Percentiles rank a stretch among this genome's conserved stretches.
Conservation (phyloP, 225 moss, liverwort and hornwort genomes). For the Polytrichum formosum region DNA sequence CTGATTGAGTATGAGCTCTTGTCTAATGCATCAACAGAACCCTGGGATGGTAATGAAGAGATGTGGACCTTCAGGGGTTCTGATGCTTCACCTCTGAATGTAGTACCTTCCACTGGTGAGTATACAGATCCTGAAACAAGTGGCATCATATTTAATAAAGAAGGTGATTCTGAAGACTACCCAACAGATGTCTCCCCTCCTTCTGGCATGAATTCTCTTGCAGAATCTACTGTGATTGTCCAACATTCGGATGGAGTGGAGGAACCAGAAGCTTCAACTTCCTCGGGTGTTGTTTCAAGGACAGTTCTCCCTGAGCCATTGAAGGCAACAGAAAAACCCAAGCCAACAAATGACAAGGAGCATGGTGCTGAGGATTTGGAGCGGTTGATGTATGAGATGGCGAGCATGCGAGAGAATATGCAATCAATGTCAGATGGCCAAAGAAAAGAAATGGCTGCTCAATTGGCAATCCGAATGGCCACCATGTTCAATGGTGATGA, state of each 20-base stretch:
- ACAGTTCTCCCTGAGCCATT: slow-evolving; percentile 13
- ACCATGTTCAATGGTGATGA: slow-evolving; percentile 83
- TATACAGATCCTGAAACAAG: slow-evolving; percentile 15
- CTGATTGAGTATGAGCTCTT: slow-evolving; percentile 92
- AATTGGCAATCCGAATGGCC: slow-evolving; percentile 92
- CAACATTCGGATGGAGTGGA: slow-evolving; percentile 38
- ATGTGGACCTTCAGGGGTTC: slow-evolving; percentile 61
- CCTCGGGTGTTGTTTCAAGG: slow-evolving; percentile 13
- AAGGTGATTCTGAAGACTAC: slow-evolving; percentile 16
- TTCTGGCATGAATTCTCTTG: slow-evolving; percentile 20
- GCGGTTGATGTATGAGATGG: slow-evolving; percentile 89
- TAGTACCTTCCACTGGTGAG: slow-evolving; percentile 26
- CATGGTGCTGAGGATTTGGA: slow-evolving; percentile 68
- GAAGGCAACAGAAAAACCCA: slow-evolving; percentile 24
- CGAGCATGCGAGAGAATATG: slow-evolving; percentile 85
- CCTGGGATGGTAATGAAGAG: slow-evolving; percentile 92
- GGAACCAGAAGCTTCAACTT: slow-evolving; percentile 18
- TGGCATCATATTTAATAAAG: slow-evolving; percentile 9
- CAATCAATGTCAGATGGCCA: slow-evolving; percentile 80
- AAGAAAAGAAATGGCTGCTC: slow-evolving; percentile 85
- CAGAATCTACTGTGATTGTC: slow-evolving; percentile 22
- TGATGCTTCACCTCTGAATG: slow-evolving; percentile 39
- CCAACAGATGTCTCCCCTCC: slow-evolving; percentile 31
- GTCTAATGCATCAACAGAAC: slow-evolving; percentile 91
- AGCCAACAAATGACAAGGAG: slow-evolving; percentile 25